Evolutionary conservation across 106 monocot genomes (phyloP), one percentile per base, ranked within the genome.

Genomic region (Dendrobium nobile): DNA sequence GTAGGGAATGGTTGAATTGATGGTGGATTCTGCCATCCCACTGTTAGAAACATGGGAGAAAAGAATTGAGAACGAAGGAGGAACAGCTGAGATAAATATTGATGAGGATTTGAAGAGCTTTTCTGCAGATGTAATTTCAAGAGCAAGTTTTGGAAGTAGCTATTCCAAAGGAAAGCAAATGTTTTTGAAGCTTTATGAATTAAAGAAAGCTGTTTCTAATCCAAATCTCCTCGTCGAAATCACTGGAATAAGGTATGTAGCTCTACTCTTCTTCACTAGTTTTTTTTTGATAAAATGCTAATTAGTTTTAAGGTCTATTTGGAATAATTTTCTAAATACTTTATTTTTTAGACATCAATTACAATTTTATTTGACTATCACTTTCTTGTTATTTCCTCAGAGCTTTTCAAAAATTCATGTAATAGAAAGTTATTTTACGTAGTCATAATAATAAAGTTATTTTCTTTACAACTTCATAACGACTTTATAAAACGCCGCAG

Each of bases 41-140:
- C 19, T 93, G 31, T 15, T 96, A 20, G 44, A 67, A 8, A 80
- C 88, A 41, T 96, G 96, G 96, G 90, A 88, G 40, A 55, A 19
- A 0, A 84, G 15, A 22, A 64, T 91, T 41, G 84, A 87, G 6
- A 28, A 16, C 2, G 73, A 40, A 44, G 88, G 91, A 11, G 91
- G 84, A 0, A 43, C 10, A 13, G 85, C 72, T 42, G 89, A 87
- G 0, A 75, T 96, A 33, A 45, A 40, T 1, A 85, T 93, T 22
- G 91, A 90, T 28, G 84, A 88, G 54, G 87, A 93, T 77, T 45
- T 96, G 11, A 84, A 82, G n/a, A 86, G 68, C 72, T 88, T 85
- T 26, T 91, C 96, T 8, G 88, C 88, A 1, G 93, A 96, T 80
- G 91, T 96, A 15, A 89, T 96, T 22, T 91, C 93, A 20, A 86